phyloP scores from a whole-genome alignment of 2,329 filamentous ascomycete genomes.

The Fusarium napiforme region DNA sequence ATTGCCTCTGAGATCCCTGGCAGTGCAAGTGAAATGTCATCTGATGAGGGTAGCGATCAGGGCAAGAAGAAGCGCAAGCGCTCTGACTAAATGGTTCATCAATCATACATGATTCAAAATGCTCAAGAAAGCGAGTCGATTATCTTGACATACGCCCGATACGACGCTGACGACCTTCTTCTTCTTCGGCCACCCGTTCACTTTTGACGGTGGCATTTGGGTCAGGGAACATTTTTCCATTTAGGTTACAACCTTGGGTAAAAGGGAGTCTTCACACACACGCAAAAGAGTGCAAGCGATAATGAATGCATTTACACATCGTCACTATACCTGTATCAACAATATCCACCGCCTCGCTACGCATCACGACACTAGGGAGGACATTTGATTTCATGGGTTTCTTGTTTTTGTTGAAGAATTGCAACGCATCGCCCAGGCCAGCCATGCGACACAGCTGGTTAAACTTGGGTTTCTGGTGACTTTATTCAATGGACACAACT shows the following conservation, averaged over 20 bases:
- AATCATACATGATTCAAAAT: constrained; percentile 27
- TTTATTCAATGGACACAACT: constrained; percentile 32
- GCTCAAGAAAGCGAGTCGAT: constrained; percentile 37
- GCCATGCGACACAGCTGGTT: constrained; percentile 24
- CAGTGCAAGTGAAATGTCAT: constrained; percentile 68
- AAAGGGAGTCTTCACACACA: constrained; percentile 48
- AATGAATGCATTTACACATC: constrained; percentile 54
- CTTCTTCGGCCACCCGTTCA: constrained; percentile 42
- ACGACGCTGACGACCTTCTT: constrained; percentile 50
- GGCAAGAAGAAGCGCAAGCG: constrained; percentile 79
- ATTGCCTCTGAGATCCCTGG: constrained; percentile 78
- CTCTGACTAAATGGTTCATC: constrained; percentile 62
- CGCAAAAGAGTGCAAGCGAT: constrained; percentile 52
- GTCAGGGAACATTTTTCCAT: constrained; percentile 42
- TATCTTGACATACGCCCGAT: constrained; percentile 47
- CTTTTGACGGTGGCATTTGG: constrained; percentile 45
- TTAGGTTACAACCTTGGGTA: constrained; percentile 47
- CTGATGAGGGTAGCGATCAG: constrained; percentile 62
- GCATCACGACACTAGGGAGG: constrained; percentile 43
- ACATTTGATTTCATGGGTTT: constrained; percentile 37
- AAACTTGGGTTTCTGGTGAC: constrained; percentile 37
- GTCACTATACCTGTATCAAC: constrained; percentile 59
- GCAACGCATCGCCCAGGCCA: constrained; percentile 41
- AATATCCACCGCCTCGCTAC: constrained; percentile 49
- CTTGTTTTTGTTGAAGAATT: constrained; percentile 38